Evolutionary conservation across 164 flowering plant genomes (phyloP).

Genomic region (Macadamia integrifolia): DNA sequence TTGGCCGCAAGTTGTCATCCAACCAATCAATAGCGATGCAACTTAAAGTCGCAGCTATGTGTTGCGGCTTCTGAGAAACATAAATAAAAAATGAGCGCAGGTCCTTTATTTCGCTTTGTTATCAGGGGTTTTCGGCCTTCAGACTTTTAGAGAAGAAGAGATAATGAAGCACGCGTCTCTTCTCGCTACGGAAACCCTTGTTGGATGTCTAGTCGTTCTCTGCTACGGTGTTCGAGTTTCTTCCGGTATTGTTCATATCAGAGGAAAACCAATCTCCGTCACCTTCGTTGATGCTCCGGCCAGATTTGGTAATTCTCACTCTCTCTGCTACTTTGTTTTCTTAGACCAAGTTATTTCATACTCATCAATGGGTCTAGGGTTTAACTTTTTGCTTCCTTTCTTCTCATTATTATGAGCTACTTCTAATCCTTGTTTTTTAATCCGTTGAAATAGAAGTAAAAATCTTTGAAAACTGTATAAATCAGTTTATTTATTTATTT

Average conservation of each 20-base stretch:
- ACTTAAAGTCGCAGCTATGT: no score
- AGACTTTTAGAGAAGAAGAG: neutral
- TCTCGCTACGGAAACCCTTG: neutral
- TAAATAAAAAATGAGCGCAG: no score
- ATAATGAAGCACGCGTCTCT: slow-evolving; percentile 7
- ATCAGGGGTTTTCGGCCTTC: no score
- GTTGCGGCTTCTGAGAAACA: no score
- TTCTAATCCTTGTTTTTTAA: neutral
- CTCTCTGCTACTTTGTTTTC: neutral
- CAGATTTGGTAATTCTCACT: slow-evolving; percentile 31
- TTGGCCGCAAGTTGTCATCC: no score
- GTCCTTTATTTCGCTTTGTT: no score
- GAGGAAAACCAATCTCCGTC: slow-evolving; percentile 22
- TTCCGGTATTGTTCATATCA: slow-evolving; percentile 27
- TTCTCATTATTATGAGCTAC: neutral
- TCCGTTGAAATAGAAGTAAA: neutral
- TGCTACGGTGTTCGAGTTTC: slow-evolving; percentile 8
- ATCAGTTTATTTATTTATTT: neutral
- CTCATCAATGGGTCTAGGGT: neutral
- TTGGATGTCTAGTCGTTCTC: slow-evolving; percentile 8
- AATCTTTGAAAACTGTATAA: neutral
- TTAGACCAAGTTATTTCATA: neutral
- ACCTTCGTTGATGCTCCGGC: slow-evolving; percentile 46
- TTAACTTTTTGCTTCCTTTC: neutral
- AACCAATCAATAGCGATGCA: no score